Conservation (phyloP, 306 rosid species). For the Sesbania bispinosa region DNA sequence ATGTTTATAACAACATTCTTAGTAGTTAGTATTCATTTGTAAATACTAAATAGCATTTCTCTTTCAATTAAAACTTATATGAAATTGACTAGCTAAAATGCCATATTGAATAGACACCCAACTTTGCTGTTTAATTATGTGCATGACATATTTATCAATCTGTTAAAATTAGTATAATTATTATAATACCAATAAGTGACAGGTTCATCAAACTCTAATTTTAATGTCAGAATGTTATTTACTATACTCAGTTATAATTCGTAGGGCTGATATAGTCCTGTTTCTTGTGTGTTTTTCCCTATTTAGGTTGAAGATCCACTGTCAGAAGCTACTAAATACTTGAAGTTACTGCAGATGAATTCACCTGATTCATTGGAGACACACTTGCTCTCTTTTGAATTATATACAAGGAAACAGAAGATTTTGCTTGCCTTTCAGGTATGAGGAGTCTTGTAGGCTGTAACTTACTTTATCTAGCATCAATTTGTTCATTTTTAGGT, state of each 20-base stretch:
- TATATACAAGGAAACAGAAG: conserved; percentile 75
- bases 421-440: conserved; percentile 94
- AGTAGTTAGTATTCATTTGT: neutral
- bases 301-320: conserved; percentile 81
- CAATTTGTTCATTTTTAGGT: neutral
- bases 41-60: neutral
- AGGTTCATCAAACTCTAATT: neutral
- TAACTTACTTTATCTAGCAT: neutral
- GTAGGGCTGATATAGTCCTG: neutral
- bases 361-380: conserved; percentile 83
- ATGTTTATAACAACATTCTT: neutral
- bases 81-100: neutral
- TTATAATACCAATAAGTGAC: neutral
- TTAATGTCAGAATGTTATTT: neutral
- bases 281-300: neutral
- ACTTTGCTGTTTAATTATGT: neutral
- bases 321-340: conserved; percentile 85
- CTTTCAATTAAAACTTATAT: neutral
- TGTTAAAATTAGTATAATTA: neutral
- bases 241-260: neutral
- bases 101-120: neutral
- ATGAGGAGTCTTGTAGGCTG: neutral
- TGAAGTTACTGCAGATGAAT: conserved; percentile 90
- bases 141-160: neutral
- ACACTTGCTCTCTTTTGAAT: conserved; percentile 88